These are phyloP conservation scores for Chlamydomonas applanata DNA, from an alignment of 139 green algal species.

Conservation along the genomic window DNA sequence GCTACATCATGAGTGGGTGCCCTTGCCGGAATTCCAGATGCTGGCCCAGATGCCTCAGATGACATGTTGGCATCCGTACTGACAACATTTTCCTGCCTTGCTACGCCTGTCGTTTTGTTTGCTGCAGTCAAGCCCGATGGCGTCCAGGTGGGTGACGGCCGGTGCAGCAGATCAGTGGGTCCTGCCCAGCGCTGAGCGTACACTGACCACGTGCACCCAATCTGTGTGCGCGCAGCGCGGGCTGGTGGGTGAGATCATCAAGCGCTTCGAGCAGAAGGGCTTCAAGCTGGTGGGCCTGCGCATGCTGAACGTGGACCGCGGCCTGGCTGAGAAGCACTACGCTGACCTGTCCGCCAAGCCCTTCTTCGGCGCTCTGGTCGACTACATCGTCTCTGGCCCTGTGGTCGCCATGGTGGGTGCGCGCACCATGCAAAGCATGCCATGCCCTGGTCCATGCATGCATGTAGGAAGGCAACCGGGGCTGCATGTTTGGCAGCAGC, in stretches of 20 bases:
- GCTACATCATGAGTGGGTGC: conserved; percentile 34
- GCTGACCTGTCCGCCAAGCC: conserved; percentile 83
- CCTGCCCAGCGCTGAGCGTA: background rate
- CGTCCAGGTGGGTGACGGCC: conserved; percentile 12
- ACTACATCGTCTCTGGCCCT: conserved; percentile 83
- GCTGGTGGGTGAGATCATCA: conserved; percentile 72
- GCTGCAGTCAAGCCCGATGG: conserved; percentile 20
- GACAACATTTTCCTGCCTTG: too few relatives aligned
- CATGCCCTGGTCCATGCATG: background rate
- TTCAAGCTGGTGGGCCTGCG: conserved; percentile 85
- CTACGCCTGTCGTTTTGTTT: background rate
- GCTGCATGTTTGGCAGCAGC: too few relatives aligned
- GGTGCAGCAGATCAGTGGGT: background rate
- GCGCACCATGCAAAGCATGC: background rate
- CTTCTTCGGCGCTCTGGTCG: conserved; percentile 81
- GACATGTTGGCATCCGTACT: background rate
- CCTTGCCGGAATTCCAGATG: background rate
- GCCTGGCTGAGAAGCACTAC: conserved; percentile 89
- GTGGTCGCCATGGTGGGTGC: conserved; percentile 86
- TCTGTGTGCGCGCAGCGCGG: conserved; percentile 45
- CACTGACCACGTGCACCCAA: background rate
- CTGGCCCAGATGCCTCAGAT: background rate
- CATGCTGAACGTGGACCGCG: conserved; percentile 76
- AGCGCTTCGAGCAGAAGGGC: conserved; percentile 75
- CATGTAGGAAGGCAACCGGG: too few relatives aligned